Evolutionary conservation across 441 rosid species (phyloP).

Genomic region (Croton setiger): DNA sequence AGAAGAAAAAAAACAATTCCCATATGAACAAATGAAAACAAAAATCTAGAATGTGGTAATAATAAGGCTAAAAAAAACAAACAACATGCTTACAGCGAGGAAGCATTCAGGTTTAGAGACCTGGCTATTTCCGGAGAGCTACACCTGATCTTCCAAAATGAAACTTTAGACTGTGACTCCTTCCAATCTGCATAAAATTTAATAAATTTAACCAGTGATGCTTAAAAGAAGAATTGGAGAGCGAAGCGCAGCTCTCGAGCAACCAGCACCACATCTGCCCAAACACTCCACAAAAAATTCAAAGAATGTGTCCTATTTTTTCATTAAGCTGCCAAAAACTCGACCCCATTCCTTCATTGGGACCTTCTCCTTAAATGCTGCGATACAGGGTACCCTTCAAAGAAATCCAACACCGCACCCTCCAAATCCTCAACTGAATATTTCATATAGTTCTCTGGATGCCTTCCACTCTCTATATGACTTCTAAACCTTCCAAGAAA

Average conservation of each 20-base stretch:
- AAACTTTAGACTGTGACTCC: slow-evolving; percentile 6
- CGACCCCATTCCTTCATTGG: slow-evolving; percentile 40
- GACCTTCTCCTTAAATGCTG: slow-evolving; percentile 79
- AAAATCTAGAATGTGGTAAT: slow-evolving; percentile 41
- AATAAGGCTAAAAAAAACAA: slow-evolving; percentile 28
- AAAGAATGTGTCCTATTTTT: slow-evolving; percentile 65
- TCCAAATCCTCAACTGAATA: slow-evolving; percentile 85
- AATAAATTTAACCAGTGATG: slow-evolving; percentile 1
- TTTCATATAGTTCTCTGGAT: slow-evolving; percentile 91
- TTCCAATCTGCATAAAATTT: slow-evolving; percentile 16
- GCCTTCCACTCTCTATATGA: slow-evolving; percentile 88
- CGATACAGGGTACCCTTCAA: slow-evolving; percentile 70
- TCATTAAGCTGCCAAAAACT: slow-evolving; percentile 32
- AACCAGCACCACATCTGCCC: slow-evolving; percentile 37
- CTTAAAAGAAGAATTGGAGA: slow-evolving; percentile 21
- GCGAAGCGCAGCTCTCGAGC: slow-evolving; percentile 25
- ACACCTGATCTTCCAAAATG: slow-evolving; percentile 21
- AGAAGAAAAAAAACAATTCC: slow-evolving; percentile 28
- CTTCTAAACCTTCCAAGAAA: slow-evolving; percentile 85
- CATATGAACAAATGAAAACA: slow-evolving; percentile 50
- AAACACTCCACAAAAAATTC: slow-evolving; percentile 49
- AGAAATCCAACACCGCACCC: slow-evolving; percentile 79
- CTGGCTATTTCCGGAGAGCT: slow-evolving; percentile 31
- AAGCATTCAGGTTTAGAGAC: slow-evolving; percentile 41
- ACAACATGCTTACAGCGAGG: slow-evolving; percentile 47